Percentiles rank a stretch among this genome's conserved stretches.
Evolutionary conservation across 75 land plant species (phyloP).

Genomic region (Cryptomeria japonica): DNA sequence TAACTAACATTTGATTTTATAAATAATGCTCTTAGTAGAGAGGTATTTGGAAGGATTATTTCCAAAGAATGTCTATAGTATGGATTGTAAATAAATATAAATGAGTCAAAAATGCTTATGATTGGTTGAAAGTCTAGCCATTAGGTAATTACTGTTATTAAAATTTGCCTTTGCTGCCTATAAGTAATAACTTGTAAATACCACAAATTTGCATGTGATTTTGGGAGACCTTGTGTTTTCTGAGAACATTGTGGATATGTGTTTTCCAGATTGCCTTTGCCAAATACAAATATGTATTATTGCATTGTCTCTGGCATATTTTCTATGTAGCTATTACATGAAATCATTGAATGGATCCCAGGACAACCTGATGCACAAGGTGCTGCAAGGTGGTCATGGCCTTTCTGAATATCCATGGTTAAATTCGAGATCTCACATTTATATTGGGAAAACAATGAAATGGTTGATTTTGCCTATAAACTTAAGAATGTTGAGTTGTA

Average conservation of each 20-base stretch:
- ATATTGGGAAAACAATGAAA: neutral
- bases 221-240: neutral
- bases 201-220: neutral
- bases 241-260: neutral
- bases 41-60: neutral
- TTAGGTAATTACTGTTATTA: neutral
- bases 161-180: neutral
- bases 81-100: neutral
- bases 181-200: neutral
- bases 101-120: neutral
- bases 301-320: too few relatives aligned
- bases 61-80: neutral
- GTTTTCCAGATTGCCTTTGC: neutral
- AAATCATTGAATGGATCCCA: neutral
- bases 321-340: too few relatives aligned
- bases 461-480: neutral
- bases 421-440: neutral
- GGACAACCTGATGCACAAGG: neutral
- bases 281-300: neutral
- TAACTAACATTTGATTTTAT: neutral
- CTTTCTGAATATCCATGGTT: neutral
- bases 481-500: neutral
- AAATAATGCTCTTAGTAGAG: neutral
- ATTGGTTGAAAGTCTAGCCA: neutral
- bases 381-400: neutral